Evolutionary conservation across 2,329 filamentous ascomycete genomes (phyloP).

Genomic region (Coniochaeta hoffmannii): DNA sequence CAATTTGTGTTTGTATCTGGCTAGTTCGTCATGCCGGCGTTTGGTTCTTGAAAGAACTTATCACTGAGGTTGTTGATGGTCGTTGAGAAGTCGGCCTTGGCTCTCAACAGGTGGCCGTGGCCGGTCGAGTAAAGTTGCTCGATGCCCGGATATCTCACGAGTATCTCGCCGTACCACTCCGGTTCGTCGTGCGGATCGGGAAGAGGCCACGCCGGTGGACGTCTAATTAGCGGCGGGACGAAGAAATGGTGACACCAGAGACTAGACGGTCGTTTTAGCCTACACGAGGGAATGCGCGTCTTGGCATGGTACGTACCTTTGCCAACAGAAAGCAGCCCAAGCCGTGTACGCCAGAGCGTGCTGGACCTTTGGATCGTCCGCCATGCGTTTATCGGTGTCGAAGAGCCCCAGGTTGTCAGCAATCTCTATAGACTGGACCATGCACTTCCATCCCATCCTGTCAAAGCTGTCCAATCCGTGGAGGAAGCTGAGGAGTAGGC

Average conservation of each 20-base stretch:
- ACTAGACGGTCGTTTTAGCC: slow-evolving; percentile 8
- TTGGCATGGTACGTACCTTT: slow-evolving; percentile 19
- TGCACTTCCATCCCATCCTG: slow-evolving; percentile 26
- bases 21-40: too few relatives aligned
- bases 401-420: slow-evolving; percentile 25
- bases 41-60: too few relatives aligned
- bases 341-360: slow-evolving; percentile 18
- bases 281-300: not conserved
- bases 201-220: slow-evolving; percentile 15
- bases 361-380: not conserved
- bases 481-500: slow-evolving; percentile 20
- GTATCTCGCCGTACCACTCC: slow-evolving; percentile 23
- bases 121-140: slow-evolving; percentile 14
- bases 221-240: slow-evolving; percentile 14
- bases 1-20: too few relatives aligned
- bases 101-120: slow-evolving; percentile 18
- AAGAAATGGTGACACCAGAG: slow-evolving; percentile 17
- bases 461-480: slow-evolving; percentile 26
- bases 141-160: slow-evolving; percentile 20
- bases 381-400: not conserved
- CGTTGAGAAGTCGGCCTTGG: not conserved
- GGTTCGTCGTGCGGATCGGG: slow-evolving; percentile 19
- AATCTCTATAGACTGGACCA: slow-evolving; percentile 22
- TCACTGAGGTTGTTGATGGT: not conserved
- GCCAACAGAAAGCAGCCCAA: slow-evolving; percentile 24